Percentiles rank a stretch among this genome's conserved stretches.
Evolutionary conservation across 768 basidiomycete genomes (phyloP).

Genomic region (Pisolithus sp.): DNA sequence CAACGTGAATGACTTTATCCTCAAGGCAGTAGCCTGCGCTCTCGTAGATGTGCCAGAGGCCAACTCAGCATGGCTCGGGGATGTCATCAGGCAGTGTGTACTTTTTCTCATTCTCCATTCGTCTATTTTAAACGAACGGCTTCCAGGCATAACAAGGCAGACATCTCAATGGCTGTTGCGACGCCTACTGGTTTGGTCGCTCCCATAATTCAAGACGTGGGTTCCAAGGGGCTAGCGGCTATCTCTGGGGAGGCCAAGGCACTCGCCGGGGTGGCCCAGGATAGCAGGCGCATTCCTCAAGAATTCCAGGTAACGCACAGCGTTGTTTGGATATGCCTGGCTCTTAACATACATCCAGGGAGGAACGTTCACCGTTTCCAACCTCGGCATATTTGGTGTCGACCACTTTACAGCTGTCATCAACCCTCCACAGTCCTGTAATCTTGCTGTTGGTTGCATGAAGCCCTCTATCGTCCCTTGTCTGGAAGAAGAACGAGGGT

Average conservation of each 20-base stretch:
- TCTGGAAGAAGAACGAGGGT: slow-evolving; percentile 86
- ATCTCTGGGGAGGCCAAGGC: slow-evolving; percentile 91
- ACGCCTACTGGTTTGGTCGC: slow-evolving; percentile 95
- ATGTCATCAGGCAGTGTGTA: slow-evolving; percentile 87
- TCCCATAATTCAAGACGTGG: slow-evolving; percentile 91
- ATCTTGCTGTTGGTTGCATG: slow-evolving; percentile 92
- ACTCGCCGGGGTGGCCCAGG: slow-evolving; percentile 91
- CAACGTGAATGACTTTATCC: slow-evolving; percentile 96
- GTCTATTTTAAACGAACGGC: not conserved
- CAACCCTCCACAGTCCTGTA: slow-evolving; percentile 97
- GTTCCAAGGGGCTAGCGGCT: slow-evolving; percentile 83
- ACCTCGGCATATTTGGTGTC: slow-evolving; percentile 96
- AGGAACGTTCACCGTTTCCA: slow-evolving; percentile 97
- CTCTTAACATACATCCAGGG: slow-evolving; percentile 45
- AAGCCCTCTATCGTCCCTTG: slow-evolving; percentile 80
- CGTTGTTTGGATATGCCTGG: not conserved
- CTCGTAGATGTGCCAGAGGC: slow-evolving; percentile 93
- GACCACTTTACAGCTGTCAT: slow-evolving; percentile 98
- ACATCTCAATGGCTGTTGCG: slow-evolving; percentile 95
- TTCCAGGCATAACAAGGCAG: slow-evolving; percentile 86
- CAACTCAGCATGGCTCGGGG: slow-evolving; percentile 97
- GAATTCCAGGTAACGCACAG: slow-evolving; percentile 78
- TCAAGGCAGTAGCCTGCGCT: slow-evolving; percentile 90
- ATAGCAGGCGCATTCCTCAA: slow-evolving; percentile 88
- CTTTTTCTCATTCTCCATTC: not conserved